Evolutionary conservation across 2,329 filamentous ascomycete genomes (phyloP).

Genomic region (Cytospora chrysosperma): DNA sequence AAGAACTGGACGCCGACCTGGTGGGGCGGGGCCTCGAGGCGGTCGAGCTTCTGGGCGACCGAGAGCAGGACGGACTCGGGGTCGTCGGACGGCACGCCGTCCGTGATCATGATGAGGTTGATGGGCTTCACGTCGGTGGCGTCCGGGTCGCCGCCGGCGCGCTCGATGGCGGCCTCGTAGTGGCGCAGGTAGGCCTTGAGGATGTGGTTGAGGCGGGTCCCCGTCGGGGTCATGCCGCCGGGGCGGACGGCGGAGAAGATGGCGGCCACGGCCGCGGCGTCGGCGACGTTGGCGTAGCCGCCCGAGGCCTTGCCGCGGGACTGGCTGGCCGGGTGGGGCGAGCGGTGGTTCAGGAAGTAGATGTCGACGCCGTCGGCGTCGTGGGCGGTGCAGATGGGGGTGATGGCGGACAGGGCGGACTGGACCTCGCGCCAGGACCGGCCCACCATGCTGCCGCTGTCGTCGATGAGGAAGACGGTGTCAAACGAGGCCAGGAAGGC

Average conservation of each 20-base stretch:
- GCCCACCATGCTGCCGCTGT: constrained; percentile 83
- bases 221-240: constrained; percentile 69
- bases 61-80: constrained; percentile 67
- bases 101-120: constrained; percentile 91
- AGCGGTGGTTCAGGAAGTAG: constrained; percentile 79
- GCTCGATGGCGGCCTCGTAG: constrained; percentile 43
- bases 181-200: constrained; percentile 67
- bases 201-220: constrained; percentile 67
- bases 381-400: constrained; percentile 76
- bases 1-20: constrained; percentile 96
- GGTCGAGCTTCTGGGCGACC: constrained; percentile 69
- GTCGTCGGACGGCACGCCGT: constrained; percentile 80
- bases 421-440: constrained; percentile 73
- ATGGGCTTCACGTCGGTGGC: constrained; percentile 64
- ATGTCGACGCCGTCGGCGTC: constrained; percentile 87
- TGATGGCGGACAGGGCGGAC: constrained; percentile 68
- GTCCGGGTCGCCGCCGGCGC: constrained; percentile 40
- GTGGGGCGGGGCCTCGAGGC: constrained; percentile 67
- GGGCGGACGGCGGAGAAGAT: constrained; percentile 73
- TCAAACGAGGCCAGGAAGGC: constrained; percentile 78
- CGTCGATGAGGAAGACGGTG: constrained; percentile 87
- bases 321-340: constrained; percentile 36
- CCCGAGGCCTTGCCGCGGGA: constrained; percentile 40
- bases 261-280: constrained; percentile 55
- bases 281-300: constrained; percentile 65